Conservation (phyloP, 2,329 filamentous ascomycete genomes). For the Exophiala spinifera region DNA sequence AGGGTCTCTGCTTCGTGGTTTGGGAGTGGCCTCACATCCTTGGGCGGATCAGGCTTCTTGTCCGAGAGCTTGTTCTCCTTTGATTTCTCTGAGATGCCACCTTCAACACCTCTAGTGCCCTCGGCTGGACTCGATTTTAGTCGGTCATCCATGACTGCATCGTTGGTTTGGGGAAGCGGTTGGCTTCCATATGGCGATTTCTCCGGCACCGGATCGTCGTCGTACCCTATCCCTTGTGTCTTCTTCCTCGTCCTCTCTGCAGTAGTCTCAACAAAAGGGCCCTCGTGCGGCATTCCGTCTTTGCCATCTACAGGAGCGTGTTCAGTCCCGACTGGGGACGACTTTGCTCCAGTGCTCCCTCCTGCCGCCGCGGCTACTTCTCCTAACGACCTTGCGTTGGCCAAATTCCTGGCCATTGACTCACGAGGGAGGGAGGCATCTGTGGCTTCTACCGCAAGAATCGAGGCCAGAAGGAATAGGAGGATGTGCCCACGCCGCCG, state of each 20-base stretch:
- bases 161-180: constrained; percentile 54
- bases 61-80: constrained; percentile 69
- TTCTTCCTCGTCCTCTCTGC: constrained; percentile 48
- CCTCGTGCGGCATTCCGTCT: constrained; percentile 89
- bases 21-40: constrained; percentile 77
- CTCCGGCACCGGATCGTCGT: constrained; percentile 31
- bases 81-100: constrained; percentile 82
- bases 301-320: constrained; percentile 87
- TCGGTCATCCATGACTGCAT: constrained; percentile 93
- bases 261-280: constrained; percentile 61
- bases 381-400: constrained; percentile 7
- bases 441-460: constrained; percentile 30
- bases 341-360: constrained; percentile 10
- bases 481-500: constrained; percentile 33
- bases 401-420: constrained; percentile 3
- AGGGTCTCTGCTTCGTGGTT: constrained; percentile 76
- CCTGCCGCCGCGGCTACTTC: constrained; percentile 16
- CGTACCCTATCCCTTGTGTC: constrained; percentile 21
- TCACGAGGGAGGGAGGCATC: constrained; percentile 13
- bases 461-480: constrained; percentile 37
- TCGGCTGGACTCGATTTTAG: constrained; percentile 71
- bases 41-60: constrained; percentile 79
- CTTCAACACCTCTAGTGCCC: constrained; percentile 83
- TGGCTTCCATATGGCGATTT: constrained; percentile 34
- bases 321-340: constrained; percentile 57